A percentile compares a stretch with the other conserved stretches of the same genome.
phyloP scores from a whole-genome alignment of 495 filamentous ascomycete species.

The Aspergillus baeticus region DNA sequence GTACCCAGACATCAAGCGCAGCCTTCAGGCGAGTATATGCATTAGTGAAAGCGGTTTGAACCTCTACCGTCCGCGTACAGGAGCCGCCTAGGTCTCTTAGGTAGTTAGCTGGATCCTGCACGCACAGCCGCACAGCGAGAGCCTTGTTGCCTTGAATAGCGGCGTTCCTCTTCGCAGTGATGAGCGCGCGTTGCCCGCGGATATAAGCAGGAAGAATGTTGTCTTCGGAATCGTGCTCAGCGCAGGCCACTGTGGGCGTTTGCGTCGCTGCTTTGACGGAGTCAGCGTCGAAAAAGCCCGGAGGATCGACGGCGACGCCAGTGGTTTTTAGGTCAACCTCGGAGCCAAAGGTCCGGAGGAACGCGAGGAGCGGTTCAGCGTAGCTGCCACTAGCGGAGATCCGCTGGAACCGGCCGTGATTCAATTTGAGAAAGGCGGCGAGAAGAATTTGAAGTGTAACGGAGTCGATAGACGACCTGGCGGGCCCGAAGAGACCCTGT shows the following conservation, averaged over 20 bases:
- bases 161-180: conserved; percentile 36
- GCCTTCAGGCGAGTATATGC: conserved; percentile 24
- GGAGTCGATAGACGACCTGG: conserved; percentile 43
- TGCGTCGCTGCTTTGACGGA: conserved; percentile 8
- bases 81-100: conserved; percentile 54
- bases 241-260: too few species aligned
- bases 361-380: conserved; percentile 40
- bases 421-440: conserved; percentile 51
- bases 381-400: conserved; percentile 25
- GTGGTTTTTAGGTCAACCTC: conserved; percentile 40
- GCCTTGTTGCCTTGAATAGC: conserved; percentile 23
- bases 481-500: conserved; percentile 43
- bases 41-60: conserved; percentile 28
- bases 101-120: conserved; percentile 61
- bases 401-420: conserved; percentile 30
- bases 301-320: conserved; percentile 54
- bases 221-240: neutral
- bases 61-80: conserved; percentile 31
- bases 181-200: conserved; percentile 41
- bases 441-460: conserved; percentile 56
- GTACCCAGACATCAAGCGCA: conserved; percentile 24
- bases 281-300: conserved; percentile 36
- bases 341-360: conserved; percentile 50
- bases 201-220: conserved; percentile 21
- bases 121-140: conserved; percentile 39